Base-by-base conservation (phyloP, 192 early-diverging fungal species). In the Backusella australiensis region DNA sequence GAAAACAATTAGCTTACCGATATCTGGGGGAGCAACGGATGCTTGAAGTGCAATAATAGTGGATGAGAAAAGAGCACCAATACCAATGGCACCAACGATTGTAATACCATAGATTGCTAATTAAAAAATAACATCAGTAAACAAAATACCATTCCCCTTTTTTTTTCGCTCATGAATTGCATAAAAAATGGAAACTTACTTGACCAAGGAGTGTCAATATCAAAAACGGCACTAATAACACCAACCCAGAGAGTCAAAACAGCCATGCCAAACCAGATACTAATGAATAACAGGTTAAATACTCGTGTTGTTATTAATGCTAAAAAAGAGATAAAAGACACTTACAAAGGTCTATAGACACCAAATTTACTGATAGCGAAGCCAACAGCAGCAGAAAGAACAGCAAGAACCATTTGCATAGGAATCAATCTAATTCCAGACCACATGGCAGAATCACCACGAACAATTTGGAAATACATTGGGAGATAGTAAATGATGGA, bases 401-500 rank as follows among this genome's bases (percentile, higher is more conserved):
- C 21, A 23, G 41, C 36, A 19, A 83, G 74, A 9, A 67, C 69
- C 29, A 70, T 44, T 41, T 80, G 72, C 49, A 77, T 42, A 19
- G 76, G 74, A n/a, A 83, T 74, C 23, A 77, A 39, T n/a, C 79
- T 65, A 0, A 83, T 52, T 8, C 82, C 82, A 23, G 75, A 79
- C 65, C 73, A 53, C 34, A 74, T 83, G 7, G 82, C 82, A 6
- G 86, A 77, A 35, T 90, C 88, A 29, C 90, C 92, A 67, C 89
- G 85, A 23, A 75, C 69, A 38, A 77, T 65, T 80, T 96, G 90
- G 80, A 96, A 95, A 81, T 92, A 96, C 49, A 91, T 77, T 34
- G 93, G 91, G n/a, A 93, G 75, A 80, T 95, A 97, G 79, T 91
- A 96, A 17, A 92, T 87, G 1, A 90, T 82, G 1, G 85, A 87